phyloP scores from a whole-genome alignment of 1,139 yeast species.

The Debaryomyces udenii region DNA sequence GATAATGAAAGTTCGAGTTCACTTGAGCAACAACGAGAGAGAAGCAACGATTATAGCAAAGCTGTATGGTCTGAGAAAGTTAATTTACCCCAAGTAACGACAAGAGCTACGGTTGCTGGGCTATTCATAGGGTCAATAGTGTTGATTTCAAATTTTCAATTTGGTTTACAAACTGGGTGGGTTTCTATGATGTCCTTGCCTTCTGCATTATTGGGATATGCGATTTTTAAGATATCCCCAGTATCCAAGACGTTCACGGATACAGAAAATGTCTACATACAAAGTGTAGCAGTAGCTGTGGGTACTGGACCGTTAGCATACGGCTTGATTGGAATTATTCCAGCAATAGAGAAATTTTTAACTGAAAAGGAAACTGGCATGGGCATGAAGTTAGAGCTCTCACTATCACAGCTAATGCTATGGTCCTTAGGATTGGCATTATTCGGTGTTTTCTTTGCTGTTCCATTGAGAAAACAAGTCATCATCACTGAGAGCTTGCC shows the following conservation, averaged over 20 bases:
- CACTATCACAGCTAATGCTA: slow-evolving; percentile 55
- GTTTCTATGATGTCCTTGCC: slow-evolving; percentile 99
- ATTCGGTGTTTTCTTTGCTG: slow-evolving; percentile 94
- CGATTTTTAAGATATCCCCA: slow-evolving; percentile 66
- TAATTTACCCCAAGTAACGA: slow-evolving; percentile 62
- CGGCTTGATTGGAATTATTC: slow-evolving; percentile 94
- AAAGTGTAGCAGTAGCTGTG: slow-evolving; percentile 92
- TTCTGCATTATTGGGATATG: slow-evolving; percentile 84
- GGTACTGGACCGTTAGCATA: slow-evolving; percentile 97
- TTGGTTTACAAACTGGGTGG: slow-evolving; percentile 98
- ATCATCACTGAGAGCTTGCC: slow-evolving; percentile 82
- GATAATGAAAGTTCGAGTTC: not conserved
- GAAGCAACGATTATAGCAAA: slow-evolving; percentile 1
- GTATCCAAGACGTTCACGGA: slow-evolving; percentile 65
- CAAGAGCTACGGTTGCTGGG: slow-evolving; percentile 74
- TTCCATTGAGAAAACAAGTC: slow-evolving; percentile 83
- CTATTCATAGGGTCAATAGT: slow-evolving; percentile 78
- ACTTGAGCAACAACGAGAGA: not conserved
- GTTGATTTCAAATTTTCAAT: slow-evolving; percentile 86
- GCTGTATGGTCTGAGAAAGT: slow-evolving; percentile 36
- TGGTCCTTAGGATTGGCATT: slow-evolving; percentile 91
- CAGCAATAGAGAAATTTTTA: slow-evolving; percentile 90
- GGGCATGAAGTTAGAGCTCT: slow-evolving; percentile 41
- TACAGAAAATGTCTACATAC: slow-evolving; percentile 90
- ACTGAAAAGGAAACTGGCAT: slow-evolving; percentile 78